Percentiles rank a stretch among this genome's conserved stretches.
phyloP scores from a whole-genome alignment of 331 rosid genomes.

The Rosa hybrid region DNA sequence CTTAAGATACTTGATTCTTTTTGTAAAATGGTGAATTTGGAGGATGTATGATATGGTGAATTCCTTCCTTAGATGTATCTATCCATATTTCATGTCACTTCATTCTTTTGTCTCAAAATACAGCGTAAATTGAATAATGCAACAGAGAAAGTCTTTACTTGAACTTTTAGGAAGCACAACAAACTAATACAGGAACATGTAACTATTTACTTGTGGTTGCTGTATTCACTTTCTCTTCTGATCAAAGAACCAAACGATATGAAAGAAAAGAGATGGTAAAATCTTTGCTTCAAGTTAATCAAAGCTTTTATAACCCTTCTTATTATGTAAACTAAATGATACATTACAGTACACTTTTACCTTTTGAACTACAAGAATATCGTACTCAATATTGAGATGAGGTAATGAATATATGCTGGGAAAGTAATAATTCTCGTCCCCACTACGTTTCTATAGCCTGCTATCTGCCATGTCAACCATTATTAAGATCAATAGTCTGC shows the following conservation, averaged over 20 bases:
- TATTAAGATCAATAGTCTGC: conserved; percentile 21
- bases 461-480: conserved; percentile 29
- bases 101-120: background rate
- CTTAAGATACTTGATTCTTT: conserved; percentile 49
- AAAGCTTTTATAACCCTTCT: conserved; percentile 13
- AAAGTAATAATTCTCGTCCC: conserved; percentile 19
- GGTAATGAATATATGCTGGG: conserved; percentile 24
- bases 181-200: background rate
- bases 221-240: background rate
- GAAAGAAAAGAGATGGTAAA: background rate
- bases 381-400: conserved; percentile 30
- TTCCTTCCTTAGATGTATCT: background rate
- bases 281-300: background rate
- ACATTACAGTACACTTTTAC: conserved; percentile 34
- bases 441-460: conserved; percentile 34
- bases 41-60: background rate
- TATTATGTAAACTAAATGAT: conserved; percentile 32
- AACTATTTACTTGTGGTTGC: background rate
- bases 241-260: background rate
- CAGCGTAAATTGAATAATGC: background rate
- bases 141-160: background rate
- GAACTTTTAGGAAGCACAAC: background rate
- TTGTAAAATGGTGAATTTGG: conserved; percentile 26
- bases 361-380: conserved; percentile 40
- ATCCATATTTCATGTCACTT: background rate